Evolutionary conservation across 129 eudicot species (phyloP).

Genomic region (Artemisia annua): DNA sequence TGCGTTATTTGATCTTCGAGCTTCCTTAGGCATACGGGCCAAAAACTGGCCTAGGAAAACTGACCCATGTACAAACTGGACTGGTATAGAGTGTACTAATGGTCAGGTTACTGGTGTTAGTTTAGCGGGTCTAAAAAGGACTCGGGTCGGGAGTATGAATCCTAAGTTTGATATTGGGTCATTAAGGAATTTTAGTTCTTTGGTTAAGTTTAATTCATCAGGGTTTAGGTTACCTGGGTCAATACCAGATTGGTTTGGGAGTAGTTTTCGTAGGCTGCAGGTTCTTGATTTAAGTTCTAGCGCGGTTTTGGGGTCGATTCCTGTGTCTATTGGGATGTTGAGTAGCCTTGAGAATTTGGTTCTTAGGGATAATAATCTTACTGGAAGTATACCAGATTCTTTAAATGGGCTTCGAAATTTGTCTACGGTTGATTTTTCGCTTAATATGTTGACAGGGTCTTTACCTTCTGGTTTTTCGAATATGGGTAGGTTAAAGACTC

Average conservation of each 20-base stretch:
- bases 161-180: conserved; percentile 61
- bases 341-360: conserved; percentile 30
- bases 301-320: conserved; percentile 62
- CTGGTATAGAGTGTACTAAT: conserved; percentile 56
- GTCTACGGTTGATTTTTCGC: conserved; percentile 51
- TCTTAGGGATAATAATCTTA: conserved; percentile 51
- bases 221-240: conserved; percentile 60
- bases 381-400: conserved; percentile 57
- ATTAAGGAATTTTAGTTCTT: conserved; percentile 41
- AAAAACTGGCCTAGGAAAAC: conserved; percentile 62
- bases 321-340: conserved; percentile 53
- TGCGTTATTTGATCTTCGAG: conserved; percentile 62
- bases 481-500: conserved; percentile 40
- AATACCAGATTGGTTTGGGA: conserved; percentile 80
- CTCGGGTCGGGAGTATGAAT: conserved; percentile 36
- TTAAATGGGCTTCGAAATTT: conserved; percentile 42
- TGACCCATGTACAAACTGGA: conserved; percentile 66
- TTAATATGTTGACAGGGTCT: conserved; percentile 57
- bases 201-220: conserved; percentile 53
- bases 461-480: conserved; percentile 52
- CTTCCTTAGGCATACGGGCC: conserved; percentile 63
- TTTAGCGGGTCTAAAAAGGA: conserved; percentile 50
- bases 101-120: conserved; percentile 57
- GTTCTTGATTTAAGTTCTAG: conserved; percentile 73
- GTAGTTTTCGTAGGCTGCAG: conserved; percentile 46